These are phyloP conservation scores for Penicillium sp. DNA, from an alignment of 2,329 filamentous ascomycete species.

Conservation along the genomic window DNA sequence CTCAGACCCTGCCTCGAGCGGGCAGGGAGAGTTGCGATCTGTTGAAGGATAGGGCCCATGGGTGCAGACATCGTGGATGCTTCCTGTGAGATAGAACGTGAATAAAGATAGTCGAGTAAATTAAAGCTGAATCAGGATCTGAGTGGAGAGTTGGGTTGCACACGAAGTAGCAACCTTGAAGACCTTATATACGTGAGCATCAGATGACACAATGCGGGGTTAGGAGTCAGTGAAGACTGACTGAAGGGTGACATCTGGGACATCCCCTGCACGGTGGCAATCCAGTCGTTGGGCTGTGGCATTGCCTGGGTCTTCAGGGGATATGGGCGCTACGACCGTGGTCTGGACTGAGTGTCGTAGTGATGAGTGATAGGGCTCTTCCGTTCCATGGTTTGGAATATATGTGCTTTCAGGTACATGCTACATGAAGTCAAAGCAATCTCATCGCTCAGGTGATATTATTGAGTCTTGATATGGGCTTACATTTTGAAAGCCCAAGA, in stretches of 20 bases:
- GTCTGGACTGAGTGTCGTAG: background rate
- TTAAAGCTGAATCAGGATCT: background rate
- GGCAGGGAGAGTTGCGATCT: slow-evolving; percentile 23
- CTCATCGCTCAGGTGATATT: background rate
- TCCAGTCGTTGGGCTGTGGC: slow-evolving; percentile 4
- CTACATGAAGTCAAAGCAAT: background rate
- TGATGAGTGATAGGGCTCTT: background rate
- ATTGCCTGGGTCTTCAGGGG: slow-evolving; percentile 13
- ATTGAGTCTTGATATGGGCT: background rate
- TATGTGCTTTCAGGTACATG: background rate
- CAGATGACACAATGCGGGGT: slow-evolving; percentile 29
- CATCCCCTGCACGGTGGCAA: slow-evolving; percentile 20
- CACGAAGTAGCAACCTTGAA: background rate
- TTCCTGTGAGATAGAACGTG: background rate
- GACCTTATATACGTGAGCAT: slow-evolving; percentile 19
- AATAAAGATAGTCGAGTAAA: slow-evolving; percentile 2
- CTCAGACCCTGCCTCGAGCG: slow-evolving; percentile 27
- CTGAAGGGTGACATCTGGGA: slow-evolving; percentile 21
- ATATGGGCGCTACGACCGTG: background rate
- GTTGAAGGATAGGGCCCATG: slow-evolving; percentile 22
- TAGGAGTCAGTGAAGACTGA: slow-evolving; percentile 10
- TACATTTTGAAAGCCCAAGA: background rate
- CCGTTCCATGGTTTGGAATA: background rate
- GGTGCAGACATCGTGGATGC: slow-evolving; percentile 23
- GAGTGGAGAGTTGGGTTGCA: background rate